Evolutionary conservation across 345 rosid species (phyloP).

Genomic region (Lagerstroemia speciosa): DNA sequence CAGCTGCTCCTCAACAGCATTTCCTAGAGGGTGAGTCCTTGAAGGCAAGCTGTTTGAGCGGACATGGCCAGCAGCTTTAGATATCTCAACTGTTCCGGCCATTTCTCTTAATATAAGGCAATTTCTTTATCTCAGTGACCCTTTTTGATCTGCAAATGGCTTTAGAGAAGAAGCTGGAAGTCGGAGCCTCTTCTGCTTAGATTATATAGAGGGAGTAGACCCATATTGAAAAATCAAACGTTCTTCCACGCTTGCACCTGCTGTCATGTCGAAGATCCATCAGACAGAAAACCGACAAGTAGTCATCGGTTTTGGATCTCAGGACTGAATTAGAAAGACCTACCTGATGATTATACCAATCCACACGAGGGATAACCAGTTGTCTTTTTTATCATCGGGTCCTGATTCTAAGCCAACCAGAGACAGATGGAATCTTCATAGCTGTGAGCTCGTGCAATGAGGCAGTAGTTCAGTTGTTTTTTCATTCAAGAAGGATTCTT

Average conservation of each 20-base stretch:
- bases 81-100: constrained; percentile 4
- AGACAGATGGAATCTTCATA: background rate
- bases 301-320: background rate
- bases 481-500: constrained; percentile 4
- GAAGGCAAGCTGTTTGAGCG: constrained; percentile 29
- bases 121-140: background rate
- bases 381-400: background rate
- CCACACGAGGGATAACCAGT: too few species aligned
- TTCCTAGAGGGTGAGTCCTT: constrained; percentile 16
- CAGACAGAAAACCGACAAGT: background rate
- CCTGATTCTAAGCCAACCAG: background rate
- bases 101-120: background rate
- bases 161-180: background rate
- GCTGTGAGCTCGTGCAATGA: background rate
- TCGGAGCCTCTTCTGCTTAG: background rate
- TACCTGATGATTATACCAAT: background rate
- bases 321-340: background rate
- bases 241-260: constrained; percentile 3
- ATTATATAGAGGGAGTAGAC: background rate
- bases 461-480: background rate
- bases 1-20: constrained; percentile 9
- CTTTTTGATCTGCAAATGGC: background rate
- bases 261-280: constrained; percentile 7
- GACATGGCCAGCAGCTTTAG: constrained; percentile 14
- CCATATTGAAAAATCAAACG: background rate